Evolutionary conservation across 75 land plant species (phyloP).

Genomic region (Picea sitchensis): DNA sequence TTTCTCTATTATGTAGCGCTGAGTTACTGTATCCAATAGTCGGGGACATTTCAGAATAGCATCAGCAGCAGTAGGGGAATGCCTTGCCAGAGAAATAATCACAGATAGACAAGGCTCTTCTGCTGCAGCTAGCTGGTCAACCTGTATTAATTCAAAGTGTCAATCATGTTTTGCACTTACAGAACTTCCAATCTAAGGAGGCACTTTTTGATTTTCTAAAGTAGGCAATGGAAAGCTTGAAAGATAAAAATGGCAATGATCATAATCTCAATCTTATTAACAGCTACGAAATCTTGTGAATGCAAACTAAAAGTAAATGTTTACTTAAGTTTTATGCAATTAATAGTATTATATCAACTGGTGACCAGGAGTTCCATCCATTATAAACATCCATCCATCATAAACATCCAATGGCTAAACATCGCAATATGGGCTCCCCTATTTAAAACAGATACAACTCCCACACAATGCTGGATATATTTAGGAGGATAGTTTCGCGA

Average conservation of each 20-base stretch:
- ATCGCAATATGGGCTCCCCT: background rate
- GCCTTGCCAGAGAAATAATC: constrained; percentile 72
- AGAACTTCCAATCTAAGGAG: background rate
- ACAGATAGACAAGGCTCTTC: constrained; percentile 69
- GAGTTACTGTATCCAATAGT: constrained; percentile 60
- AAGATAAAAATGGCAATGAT: too few species aligned
- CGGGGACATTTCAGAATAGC: constrained; percentile 73
- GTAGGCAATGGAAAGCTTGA: too few species aligned
- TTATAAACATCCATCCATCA: background rate
- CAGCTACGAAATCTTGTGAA: too few species aligned
- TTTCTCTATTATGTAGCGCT: constrained; percentile 32
- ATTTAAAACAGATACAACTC: background rate
- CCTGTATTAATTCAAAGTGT: constrained; percentile 33
- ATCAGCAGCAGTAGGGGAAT: constrained; percentile 76
- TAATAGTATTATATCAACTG: background rate
- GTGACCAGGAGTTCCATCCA: background rate
- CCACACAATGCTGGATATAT: background rate
- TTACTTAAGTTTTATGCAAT: background rate
- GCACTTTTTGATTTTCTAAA: too few species aligned
- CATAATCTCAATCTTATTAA: too few species aligned
- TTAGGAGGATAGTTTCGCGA: background rate
- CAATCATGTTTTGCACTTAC: background rate
- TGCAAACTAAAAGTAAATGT: too few species aligned
- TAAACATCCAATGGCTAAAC: too few species aligned
- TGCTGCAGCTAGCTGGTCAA: constrained; percentile 50